Evolutionary conservation across 2,329 filamentous ascomycete species (phyloP), one percentile per base, ranked within the genome.

Genomic region (Fusarium musae): DNA sequence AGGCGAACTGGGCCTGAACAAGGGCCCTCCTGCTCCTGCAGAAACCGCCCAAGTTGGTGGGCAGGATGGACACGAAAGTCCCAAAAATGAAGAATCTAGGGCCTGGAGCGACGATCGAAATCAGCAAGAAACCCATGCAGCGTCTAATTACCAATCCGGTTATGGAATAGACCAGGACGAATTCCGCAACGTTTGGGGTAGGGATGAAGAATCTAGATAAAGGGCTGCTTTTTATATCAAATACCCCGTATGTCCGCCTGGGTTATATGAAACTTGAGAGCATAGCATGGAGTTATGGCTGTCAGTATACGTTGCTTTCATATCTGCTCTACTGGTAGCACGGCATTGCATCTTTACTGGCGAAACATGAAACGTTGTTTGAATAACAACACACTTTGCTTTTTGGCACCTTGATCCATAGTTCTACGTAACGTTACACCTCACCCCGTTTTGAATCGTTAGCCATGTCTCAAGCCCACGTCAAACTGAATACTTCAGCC

Each of bases 101-200:
- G 50, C 66, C 44, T 64, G 52, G 68, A 58, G 43, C 37, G 56
- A 43, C 21, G n/a, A 37, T 23, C 43, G 53, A 39, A 59, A 72
- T 54, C 64, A 69, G 47, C 23, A 73, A 32, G 66, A 77, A 30
- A 47, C 57, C 28, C 69, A 65, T 28, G 53, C 63, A 44, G 28
- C 47, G 8, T 68, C 78, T 23, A 71, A 67, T 47, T 81, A 81
- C 50, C 75, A 78, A 26, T 67, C 78, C 26, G 72, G 64, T 42
- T 83, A 81, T 54, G 75, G 77, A 32, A 77, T 82, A 5, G 73
- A 80, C n/a, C 81, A 83, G 23, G 79, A 79, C 34, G 85, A 84
- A 63, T 86, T 86, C 67, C 79, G 80, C 26, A 86, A 87, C 68
- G 83, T 86, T n/a, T 87, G 85, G 85, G 80, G 77, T 26, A 60